These are phyloP conservation scores for Calonectria pteridis DNA, from an alignment of 2,329 filamentous ascomycete genomes.

Conservation along the genomic window DNA sequence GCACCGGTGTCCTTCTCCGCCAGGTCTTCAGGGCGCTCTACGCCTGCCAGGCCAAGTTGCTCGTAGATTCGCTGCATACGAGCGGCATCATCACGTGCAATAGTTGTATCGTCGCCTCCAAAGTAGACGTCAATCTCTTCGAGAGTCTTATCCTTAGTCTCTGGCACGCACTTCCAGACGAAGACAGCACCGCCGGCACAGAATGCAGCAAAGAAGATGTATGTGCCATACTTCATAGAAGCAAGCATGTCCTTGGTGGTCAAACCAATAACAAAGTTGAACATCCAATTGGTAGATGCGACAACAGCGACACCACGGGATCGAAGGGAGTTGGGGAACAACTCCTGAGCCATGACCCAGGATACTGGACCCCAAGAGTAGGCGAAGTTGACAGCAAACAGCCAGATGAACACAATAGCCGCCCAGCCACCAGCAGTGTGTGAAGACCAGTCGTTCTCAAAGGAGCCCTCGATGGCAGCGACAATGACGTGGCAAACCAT, in stretches of 20 bases:
- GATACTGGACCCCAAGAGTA: conserved; percentile 7
- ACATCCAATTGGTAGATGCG: conserved; percentile 5
- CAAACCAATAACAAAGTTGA: conserved; percentile 6
- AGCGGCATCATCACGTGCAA: neutral
- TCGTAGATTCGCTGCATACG: conserved; percentile 6
- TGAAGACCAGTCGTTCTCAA: neutral
- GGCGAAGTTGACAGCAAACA: neutral
- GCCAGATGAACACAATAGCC: conserved; percentile 4
- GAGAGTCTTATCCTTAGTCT: conserved; percentile 2
- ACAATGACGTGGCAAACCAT: neutral
- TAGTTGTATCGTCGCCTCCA: neutral
- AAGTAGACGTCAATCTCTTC: conserved; percentile 4
- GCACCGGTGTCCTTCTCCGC: neutral
- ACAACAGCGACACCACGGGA: conserved; percentile 4
- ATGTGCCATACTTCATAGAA: neutral
- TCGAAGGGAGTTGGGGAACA: conserved; percentile 4
- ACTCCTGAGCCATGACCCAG: neutral
- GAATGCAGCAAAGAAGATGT: conserved; percentile 1
- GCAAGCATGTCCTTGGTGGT: conserved; percentile 1
- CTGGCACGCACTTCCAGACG: conserved; percentile 6
- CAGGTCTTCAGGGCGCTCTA: neutral
- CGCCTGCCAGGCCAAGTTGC: neutral
- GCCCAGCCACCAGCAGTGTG: conserved; percentile 3
- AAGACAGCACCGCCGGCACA: neutral
- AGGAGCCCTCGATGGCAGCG: neutral